Base-by-base conservation (phyloP, 192 early-diverging fungal species). In the Chytriomyces sp. region DNA sequence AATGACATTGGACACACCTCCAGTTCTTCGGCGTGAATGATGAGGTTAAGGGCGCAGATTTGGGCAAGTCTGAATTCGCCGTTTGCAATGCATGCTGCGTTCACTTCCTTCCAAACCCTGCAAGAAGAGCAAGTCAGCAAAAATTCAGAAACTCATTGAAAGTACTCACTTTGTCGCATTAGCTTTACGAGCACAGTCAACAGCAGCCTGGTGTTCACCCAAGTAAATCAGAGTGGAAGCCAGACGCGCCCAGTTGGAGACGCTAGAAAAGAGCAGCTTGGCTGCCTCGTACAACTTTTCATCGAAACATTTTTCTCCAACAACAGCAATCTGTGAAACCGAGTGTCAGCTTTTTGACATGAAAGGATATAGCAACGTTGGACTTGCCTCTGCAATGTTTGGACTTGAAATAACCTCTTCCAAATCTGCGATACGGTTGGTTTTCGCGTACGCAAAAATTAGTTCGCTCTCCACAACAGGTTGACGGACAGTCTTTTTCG, bases 81-180 rank as follows among this genome's bases (percentile, higher is more conserved):
- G 79, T 96, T 92, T 43, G 93, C 92, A 62, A 99, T 94, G 84
- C 97, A 98, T 8, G 96, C 96, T 16, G 92, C 91, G 78, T 98
- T 94, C 76, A 99, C 97, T 82, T 99, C 96, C 90, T 97, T 98
- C 98, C 98, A 99, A 61, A 99, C 98, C 84, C 84, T 88, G 26
- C n/a, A 45, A 57, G 53, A 2, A 20, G 13, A 13, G 5, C 16
- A 57, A n/a, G 53, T 57, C 5, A 13, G 53, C 53, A 13, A 57
- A n/a, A 8, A 66, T 78, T 43, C n/a, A 75, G 69, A 18, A 85
- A 79, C 8, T n/a, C 28, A 59, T 66, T 45, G 11, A 16, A 47
- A 82, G 48, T 2, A 44, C 75, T 9, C 49, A 81, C 81, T 94
- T 95, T 43, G 97, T 98, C 67, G 92, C 92, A 86, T 97, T 97